phyloP scores from a whole-genome alignment of 2,329 filamentous ascomycete genomes.

The Teratosphaeria nubilosa region DNA sequence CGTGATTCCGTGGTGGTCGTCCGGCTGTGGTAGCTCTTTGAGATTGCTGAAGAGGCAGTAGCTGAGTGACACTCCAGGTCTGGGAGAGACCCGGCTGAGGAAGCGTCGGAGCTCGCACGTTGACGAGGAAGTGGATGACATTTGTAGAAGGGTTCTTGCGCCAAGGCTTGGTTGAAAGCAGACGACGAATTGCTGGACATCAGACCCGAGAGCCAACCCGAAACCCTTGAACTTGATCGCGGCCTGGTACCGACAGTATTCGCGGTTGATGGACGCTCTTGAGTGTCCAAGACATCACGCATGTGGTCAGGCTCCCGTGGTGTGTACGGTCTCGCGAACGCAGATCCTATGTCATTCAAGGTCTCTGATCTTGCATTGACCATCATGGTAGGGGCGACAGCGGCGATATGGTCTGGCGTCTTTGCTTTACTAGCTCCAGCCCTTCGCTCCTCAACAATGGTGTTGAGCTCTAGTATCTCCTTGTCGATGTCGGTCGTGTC shows the following conservation, averaged over 20 bases:
- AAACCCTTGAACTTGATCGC: conserved; percentile 12
- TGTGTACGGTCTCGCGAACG: conserved; percentile 32
- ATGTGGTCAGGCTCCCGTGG: conserved; percentile 6
- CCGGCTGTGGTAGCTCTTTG: conserved; percentile 17
- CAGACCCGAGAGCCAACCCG: conserved; percentile 21
- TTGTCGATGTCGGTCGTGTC: conserved; percentile 33
- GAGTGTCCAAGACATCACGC: neutral
- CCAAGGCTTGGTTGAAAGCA: neutral
- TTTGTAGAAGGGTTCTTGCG: conserved; percentile 15
- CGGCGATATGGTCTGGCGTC: conserved; percentile 31
- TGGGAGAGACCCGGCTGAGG: conserved; percentile 12
- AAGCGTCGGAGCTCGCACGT: conserved; percentile 11
- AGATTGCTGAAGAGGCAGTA: conserved; percentile 13
- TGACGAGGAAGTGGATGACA: conserved; percentile 4
- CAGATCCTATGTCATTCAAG: conserved; percentile 39
- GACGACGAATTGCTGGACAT: conserved; percentile 7
- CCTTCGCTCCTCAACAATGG: conserved; percentile 38
- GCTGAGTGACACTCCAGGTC: conserved; percentile 15
- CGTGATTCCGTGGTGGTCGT: conserved; percentile 14
- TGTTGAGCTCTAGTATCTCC: conserved; percentile 39
- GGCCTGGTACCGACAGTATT: neutral
- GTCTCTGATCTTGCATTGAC: conserved; percentile 39
- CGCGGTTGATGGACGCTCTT: neutral
- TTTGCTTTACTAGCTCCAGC: conserved; percentile 21
- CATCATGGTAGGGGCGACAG: conserved; percentile 35